Conservation (phyloP, 1,284 basidiomycete species). For the Trametes pubescens region DNA sequence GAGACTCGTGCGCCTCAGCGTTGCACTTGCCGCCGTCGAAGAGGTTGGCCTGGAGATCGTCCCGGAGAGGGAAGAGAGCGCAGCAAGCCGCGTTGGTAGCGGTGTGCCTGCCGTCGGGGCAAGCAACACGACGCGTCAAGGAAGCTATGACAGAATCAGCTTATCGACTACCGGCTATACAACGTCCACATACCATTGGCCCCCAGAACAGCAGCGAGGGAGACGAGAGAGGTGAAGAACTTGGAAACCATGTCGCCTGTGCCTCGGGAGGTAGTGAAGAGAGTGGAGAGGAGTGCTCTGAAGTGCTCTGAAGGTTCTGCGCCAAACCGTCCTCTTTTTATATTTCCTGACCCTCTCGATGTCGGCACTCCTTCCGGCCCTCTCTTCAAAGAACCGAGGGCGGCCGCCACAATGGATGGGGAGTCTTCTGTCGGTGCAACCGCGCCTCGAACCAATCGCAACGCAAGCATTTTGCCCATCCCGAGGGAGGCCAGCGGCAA, state of each 20-base stretch:
- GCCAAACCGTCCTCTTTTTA: not conserved
- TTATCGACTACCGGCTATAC: no score
- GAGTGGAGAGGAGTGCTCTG: not conserved
- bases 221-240: conserved; percentile 15
- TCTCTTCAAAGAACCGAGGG: no score
- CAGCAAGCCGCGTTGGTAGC: conserved; percentile 49
- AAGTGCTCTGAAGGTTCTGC: conserved; percentile 8
- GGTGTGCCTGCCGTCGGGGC: conserved; percentile 33
- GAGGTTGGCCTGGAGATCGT: conserved; percentile 47
- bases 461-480: not conserved
- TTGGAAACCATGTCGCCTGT: conserved; percentile 12
- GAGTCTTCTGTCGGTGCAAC: not conserved
- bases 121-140: conserved; percentile 24
- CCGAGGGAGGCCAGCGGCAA: no score
- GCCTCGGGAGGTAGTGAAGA: not conserved
- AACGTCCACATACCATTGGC: conserved; percentile 5
- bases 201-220: conserved; percentile 11
- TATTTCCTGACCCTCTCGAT: not conserved
- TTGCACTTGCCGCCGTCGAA: conserved; percentile 40
- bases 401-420: not conserved
- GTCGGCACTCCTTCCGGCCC: not conserved
- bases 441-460: conserved; percentile 1
- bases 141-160: conserved; percentile 3
- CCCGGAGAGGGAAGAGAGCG: conserved; percentile 45
- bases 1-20: conserved; percentile 39